Base-by-base conservation (phyloP, 192 early-diverging fungal species). In the Gorgonomyces haynaldii region DNA sequence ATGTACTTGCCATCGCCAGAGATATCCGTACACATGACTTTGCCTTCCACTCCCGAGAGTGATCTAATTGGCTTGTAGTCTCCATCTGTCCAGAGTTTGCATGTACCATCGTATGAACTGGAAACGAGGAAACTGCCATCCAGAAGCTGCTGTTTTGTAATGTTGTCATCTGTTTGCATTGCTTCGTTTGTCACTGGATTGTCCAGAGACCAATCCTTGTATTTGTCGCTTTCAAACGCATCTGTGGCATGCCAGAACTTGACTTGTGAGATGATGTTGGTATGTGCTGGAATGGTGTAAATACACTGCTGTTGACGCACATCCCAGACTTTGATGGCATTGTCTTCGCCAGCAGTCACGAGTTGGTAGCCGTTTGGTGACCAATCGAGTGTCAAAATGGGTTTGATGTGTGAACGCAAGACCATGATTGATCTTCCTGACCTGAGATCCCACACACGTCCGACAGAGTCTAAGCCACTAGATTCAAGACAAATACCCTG, bases 371-470 rank as follows among this genome's bases (percentile, higher is more conserved):
- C 89, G 61, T 95, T 91, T 3, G 92, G 90, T 15, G 84, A 76
- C 79, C 88, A 98, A 50, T 96, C 91, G 6, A 96, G 59, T 2
- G 72, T 74, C 10, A 88, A 59, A 24, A 98, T 90, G 46, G 89
- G 82, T 44, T 88, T 86, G 24, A 92, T 82, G 59, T 98, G 95
- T 0, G 92, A 91, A 50, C 88, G 74, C 32, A 96, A 72, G 21
- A 77, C 79, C 72, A 91, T 81, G 3, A 96, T 78, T 1, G 83
- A 85, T 42, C 89, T 68, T 1, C 95, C 95, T 4, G 87, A 86
- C 40, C 95, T 76, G 43, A 93, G 58, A 66, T 98, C 95, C 95
- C 95, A 98, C 0, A 98, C 79, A 25, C 89, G 73, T 6, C 89
- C 93, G 39, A 91, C 69, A n/a, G 84, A 74, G 62, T 98, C 95